Conservation (phyloP, 2,329 filamentous ascomycete genomes). For the Zelopaecilomyces penicillatus region DNA sequence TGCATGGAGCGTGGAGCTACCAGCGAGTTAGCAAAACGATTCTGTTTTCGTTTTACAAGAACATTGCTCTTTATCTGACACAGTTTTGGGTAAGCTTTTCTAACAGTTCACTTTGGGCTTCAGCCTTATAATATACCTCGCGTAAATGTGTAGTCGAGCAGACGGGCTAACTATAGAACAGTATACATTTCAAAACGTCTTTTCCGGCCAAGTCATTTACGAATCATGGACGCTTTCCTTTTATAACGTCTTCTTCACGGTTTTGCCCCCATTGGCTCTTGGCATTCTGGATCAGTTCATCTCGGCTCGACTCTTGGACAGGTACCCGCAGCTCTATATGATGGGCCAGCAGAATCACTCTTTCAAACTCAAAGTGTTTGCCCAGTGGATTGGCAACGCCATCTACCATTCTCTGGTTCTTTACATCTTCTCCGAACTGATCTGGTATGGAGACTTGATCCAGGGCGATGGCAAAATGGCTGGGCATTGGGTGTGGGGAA, state of each 20-base stretch:
- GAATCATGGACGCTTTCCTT: constrained; percentile 99
- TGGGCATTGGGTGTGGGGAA: constrained; percentile 97
- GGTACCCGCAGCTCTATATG: constrained; percentile 92
- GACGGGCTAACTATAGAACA: constrained; percentile 28
- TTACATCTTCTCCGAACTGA: constrained; percentile 75
- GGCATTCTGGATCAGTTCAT: constrained; percentile 98
- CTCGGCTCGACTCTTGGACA: constrained; percentile 82
- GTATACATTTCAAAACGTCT: constrained; percentile 97
- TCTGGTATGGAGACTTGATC: constrained; percentile 75
- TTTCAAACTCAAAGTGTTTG: constrained; percentile 88
- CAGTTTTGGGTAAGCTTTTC: constrained; percentile 79
- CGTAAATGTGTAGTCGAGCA: background rate
- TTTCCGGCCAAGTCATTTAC: constrained; percentile 95
- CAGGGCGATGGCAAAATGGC: constrained; percentile 71
- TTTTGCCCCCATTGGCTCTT: constrained; percentile 84
- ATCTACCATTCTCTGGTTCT: constrained; percentile 92
- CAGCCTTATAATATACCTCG: background rate
- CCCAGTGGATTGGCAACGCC: constrained; percentile 85
- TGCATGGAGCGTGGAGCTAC: constrained; percentile 96
- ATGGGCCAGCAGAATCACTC: constrained; percentile 89
- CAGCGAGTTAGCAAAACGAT: constrained; percentile 96
- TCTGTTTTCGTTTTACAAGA: constrained; percentile 98
- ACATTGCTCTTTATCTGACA: constrained; percentile 96
- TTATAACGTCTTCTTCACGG: constrained; percentile 98
- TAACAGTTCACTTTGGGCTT: background rate